These are phyloP conservation scores for Rhizophora apiculata DNA, from an alignment of 345 rosid genomes.

Conservation along the genomic window DNA sequence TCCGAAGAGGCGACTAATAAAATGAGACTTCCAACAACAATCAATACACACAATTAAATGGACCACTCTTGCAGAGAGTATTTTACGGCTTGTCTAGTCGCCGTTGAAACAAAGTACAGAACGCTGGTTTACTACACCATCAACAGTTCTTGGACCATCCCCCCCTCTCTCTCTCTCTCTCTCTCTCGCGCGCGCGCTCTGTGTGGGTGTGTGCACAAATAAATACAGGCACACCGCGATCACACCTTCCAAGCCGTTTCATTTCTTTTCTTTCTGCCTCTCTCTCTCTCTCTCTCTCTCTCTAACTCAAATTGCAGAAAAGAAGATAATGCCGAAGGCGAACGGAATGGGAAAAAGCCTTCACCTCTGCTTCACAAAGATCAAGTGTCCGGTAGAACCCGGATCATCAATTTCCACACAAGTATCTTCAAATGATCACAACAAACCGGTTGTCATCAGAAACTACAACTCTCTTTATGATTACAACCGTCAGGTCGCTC, in stretches of 20 bases:
- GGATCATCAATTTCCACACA: conserved; percentile 9
- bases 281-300: too few species aligned
- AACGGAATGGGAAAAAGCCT: conserved; percentile 40
- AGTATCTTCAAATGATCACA: conserved; percentile 8
- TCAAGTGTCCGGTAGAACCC: conserved; percentile 27
- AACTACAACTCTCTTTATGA: conserved; percentile 50
- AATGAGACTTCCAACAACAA: conserved; percentile 2
- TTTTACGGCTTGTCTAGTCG: conserved; percentile 16
- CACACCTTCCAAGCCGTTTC: too few species aligned
- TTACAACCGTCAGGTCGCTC: conserved; percentile 5
- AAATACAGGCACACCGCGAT: background rate
- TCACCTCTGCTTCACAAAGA: conserved; percentile 48
- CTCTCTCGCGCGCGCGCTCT: too few species aligned
- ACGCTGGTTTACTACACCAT: background rate
- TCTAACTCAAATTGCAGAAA: background rate
- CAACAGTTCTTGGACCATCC: background rate
- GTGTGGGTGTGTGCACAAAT: background rate
- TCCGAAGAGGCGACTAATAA: background rate
- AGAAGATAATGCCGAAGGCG: conserved; percentile 22
- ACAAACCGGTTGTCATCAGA: conserved; percentile 23
- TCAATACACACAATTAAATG: conserved; percentile 23
- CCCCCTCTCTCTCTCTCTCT: too few species aligned
- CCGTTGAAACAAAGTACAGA: conserved; percentile 8
- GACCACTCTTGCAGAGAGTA: background rate
- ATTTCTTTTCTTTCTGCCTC: background rate